Evolutionary conservation across 2,329 filamentous ascomycete species (phyloP).

Genomic region (Arthrobotrys musiformis): DNA sequence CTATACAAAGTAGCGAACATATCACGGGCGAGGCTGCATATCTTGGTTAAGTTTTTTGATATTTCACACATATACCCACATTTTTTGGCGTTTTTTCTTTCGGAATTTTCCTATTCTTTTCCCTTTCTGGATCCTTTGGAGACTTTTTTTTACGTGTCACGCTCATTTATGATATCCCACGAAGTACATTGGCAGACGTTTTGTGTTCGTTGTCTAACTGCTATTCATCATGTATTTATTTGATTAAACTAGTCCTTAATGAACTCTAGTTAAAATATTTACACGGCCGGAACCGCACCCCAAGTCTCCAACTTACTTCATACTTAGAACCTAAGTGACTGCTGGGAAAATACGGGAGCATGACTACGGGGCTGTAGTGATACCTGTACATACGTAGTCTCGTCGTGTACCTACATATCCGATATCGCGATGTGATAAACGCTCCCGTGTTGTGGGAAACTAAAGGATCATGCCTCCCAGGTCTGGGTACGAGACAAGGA

Average conservation of each 20-base stretch:
- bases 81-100: slow-evolving; percentile 31
- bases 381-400: too few relatives aligned
- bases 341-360: too few relatives aligned
- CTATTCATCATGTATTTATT: neutral
- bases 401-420: too few relatives aligned
- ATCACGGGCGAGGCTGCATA: neutral
- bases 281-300: too few relatives aligned
- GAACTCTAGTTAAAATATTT: neutral
- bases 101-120: neutral
- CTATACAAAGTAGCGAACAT: neutral
- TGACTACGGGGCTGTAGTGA: too few relatives aligned
- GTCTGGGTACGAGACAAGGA: too few relatives aligned
- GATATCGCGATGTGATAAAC: too few relatives aligned
- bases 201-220: neutral
- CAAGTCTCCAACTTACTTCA: too few relatives aligned
- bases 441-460: too few relatives aligned
- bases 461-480: too few relatives aligned
- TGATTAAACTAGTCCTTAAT: neutral
- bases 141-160: neutral
- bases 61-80: slow-evolving; percentile 27
- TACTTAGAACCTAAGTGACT: too few relatives aligned
- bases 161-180: slow-evolving; percentile 34
- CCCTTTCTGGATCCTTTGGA: neutral
- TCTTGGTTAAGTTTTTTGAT: slow-evolving; percentile 1
- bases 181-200: neutral